Percentiles rank a stretch among this genome's conserved stretches.
Evolutionary conservation across 192 early-diverging fungal species (phyloP).

Genomic region (Backusella psychrophila): DNA sequence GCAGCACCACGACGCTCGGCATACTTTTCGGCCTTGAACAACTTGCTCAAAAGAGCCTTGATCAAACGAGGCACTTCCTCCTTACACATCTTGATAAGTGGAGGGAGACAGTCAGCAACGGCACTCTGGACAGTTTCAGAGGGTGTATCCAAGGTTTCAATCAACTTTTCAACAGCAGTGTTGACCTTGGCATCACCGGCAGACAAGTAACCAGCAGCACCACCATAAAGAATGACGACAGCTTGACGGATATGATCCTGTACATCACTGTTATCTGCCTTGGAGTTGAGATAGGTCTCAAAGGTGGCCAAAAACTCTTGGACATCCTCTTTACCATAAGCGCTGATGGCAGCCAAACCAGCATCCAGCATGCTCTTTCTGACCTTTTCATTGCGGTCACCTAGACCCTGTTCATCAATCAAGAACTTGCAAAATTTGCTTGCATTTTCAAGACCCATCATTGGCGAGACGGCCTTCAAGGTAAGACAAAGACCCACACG

Average conservation of each 20-base stretch:
- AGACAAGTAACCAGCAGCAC: constrained; percentile 84
- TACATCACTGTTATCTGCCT: constrained; percentile 62
- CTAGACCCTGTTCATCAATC: constrained; percentile 80
- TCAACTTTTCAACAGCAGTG: constrained; percentile 79
- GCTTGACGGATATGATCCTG: constrained; percentile 90
- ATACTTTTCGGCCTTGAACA: constrained; percentile 77
- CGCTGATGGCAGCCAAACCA: constrained; percentile 73
- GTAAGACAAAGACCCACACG: constrained; percentile 83
- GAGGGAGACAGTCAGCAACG: constrained; percentile 92
- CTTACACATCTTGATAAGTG: constrained; percentile 75
- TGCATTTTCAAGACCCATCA: constrained; percentile 51
- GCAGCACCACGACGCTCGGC: constrained; percentile 90
- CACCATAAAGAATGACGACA: constrained; percentile 90
- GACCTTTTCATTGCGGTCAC: constrained; percentile 79
- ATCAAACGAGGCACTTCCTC: constrained; percentile 58
- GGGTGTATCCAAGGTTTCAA: constrained; percentile 90
- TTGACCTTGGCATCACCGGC: constrained; percentile 69
- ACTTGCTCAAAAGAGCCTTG: constrained; percentile 60
- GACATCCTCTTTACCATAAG: constrained; percentile 66
- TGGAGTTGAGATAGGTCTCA: constrained; percentile 72
- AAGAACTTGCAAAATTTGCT: constrained; percentile 66
- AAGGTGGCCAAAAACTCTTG: constrained; percentile 72
- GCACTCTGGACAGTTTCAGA: constrained; percentile 94
- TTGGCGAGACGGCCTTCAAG: constrained; percentile 64
- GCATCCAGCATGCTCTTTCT: constrained; percentile 84